Percentiles rank a stretch among this genome's conserved stretches.
phyloP scores from a whole-genome alignment of 805 yeast genomes.

The Hanseniaspora hatyaiensis region DNA sequence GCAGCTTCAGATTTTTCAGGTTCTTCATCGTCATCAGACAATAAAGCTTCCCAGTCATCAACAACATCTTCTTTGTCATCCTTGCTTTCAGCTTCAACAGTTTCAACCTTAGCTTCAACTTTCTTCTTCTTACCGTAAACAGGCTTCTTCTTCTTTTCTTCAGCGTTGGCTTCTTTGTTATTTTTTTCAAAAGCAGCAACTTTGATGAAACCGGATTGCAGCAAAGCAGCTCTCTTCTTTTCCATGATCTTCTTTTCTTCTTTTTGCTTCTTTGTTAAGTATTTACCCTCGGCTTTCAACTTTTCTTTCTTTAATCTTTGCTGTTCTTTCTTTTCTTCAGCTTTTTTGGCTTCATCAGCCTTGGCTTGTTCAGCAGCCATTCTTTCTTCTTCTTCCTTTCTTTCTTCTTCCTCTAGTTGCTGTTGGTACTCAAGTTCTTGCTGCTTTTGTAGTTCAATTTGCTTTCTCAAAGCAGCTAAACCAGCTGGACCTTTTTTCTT shows the following conservation, averaged over 20 bases:
- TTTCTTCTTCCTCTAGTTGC: constrained; percentile 64
- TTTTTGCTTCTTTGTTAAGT: constrained; percentile 85
- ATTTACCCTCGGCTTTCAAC: constrained; percentile 91
- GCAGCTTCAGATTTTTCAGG: constrained; percentile 46
- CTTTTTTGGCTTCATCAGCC: constrained; percentile 46
- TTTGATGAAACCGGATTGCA: constrained; percentile 57
- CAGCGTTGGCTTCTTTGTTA: constrained; percentile 19
- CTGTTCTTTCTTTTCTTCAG: constrained; percentile 61
- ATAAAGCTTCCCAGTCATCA: constrained; percentile 81
- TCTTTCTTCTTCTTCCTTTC: constrained; percentile 36
- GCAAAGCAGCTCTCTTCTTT: constrained; percentile 75
- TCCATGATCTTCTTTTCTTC: constrained; percentile 80
- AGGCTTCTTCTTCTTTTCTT: constrained; percentile 33
- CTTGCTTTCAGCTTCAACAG: constrained; percentile 24
- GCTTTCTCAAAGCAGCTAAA: constrained; percentile 80
- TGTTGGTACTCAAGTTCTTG: constrained; percentile 72
- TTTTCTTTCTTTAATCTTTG: constrained; percentile 80
- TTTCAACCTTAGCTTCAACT: constrained; percentile 26
- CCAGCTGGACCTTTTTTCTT: constrained; percentile 82
- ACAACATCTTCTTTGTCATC: constrained; percentile 47
- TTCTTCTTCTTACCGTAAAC: constrained; percentile 66
- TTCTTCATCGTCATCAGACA: constrained; percentile 47
- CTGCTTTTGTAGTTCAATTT: constrained; percentile 77
- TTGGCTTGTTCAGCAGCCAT: constrained; percentile 35
- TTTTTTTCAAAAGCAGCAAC: constrained; percentile 58